phyloP scores from a whole-genome alignment of 2,329 filamentous ascomycete species.

The Aspergillus sojae region DNA sequence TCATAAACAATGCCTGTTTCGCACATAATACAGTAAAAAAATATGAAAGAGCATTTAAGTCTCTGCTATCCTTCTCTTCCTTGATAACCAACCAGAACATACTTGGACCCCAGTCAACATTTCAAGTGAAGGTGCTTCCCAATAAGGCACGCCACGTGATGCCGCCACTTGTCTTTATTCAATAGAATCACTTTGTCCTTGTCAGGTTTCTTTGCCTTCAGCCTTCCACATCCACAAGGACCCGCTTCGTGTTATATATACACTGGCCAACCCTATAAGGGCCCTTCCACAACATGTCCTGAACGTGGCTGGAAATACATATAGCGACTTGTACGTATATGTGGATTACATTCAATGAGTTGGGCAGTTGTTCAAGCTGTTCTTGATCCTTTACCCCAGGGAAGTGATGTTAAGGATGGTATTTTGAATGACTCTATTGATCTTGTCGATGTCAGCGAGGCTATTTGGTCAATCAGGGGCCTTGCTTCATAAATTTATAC shows the following conservation, averaged over 20 bases:
- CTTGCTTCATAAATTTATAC: background rate
- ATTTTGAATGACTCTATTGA: background rate
- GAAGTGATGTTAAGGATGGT: background rate
- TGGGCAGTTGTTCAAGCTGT: too few species aligned
- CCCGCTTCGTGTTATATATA: background rate
- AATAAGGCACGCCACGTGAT: background rate
- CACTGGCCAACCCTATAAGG: background rate
- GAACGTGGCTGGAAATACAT: too few species aligned
- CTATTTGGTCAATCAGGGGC: background rate
- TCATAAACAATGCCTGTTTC: background rate
- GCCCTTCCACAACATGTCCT: background rate
- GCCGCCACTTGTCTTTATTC: background rate
- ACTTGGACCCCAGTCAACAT: background rate
- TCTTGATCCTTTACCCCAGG: too few species aligned
- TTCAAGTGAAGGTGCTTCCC: background rate
- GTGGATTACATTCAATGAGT: too few species aligned
- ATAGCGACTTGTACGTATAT: too few species aligned
- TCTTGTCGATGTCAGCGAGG: background rate
- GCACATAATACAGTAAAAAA: background rate
- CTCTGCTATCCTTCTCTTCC: background rate
- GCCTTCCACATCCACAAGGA: background rate
- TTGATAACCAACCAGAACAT: background rate
- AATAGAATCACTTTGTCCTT: background rate
- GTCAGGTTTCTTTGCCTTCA: background rate
- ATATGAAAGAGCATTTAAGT: background rate